Evolutionary conservation across 192 early-diverging fungal species (phyloP), one percentile per base, ranked within the genome.

Genomic region (Gamsiella multidivaricata): DNA sequence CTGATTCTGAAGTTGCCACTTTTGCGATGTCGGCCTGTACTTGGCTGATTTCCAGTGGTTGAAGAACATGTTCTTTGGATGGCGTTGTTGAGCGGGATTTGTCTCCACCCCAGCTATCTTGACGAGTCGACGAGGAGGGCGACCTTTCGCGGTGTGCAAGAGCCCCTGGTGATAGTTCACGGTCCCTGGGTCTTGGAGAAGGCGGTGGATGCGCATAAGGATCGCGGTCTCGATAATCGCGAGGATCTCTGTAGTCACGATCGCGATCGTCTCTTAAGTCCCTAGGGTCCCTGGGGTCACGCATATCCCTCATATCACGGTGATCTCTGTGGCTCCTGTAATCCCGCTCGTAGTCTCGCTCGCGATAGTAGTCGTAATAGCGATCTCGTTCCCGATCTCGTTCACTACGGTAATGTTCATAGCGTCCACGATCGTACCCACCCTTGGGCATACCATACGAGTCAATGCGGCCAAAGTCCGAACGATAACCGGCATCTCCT

Each of bases 301-400:
- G 63, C 46, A 58, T 41, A 17, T 74, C 71, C 15, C 70, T 39
- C n/a, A 51, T 22, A n/a, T 74, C 71, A 3, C 63, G 73, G n/a
- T 32, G 52, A 12, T 76, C 73, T 2, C 73, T 50, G 42, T 76
- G 65, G 7, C 65, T 61, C 18, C 73, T 55, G 49, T 63, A 67
- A 7, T 76, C 73, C 1, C 65, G 63, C 28, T 69, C 65, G 52
- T 68, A 68, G n/a, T 78, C 74, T 14, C 65, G 65, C 15, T 78
- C 74, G 17, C 66, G 60, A 26, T 78, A 68, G 41, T 69, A 69
- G 36, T 78, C 74, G 33, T 69, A 64, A 49, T 78, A 78, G 12
- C 66, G 66, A 9, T 78, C 74, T 1, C 66, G 60, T 8, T 78
- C 65, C 11, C 74, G 59, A 41, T 78, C 74, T 5, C 74, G 65